Percentiles rank a stretch among this genome's conserved stretches.
Evolutionary conservation across 192 early-diverging fungal genomes (phyloP).

Genomic region (Cladochytrium replicatum): DNA sequence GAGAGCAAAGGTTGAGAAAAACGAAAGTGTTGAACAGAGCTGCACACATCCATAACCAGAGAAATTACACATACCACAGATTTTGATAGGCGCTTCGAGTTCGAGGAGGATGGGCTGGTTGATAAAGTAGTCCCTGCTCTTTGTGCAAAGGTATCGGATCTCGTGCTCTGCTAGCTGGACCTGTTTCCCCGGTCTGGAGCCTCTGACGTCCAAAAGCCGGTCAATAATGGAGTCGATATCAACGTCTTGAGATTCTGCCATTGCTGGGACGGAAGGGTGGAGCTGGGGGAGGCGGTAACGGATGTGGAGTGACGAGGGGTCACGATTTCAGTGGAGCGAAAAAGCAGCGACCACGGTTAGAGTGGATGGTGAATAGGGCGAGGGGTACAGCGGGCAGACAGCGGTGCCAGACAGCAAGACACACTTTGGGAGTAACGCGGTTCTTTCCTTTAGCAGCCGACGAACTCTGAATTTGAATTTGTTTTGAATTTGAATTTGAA

Average conservation of each 20-base stretch:
- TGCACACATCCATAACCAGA: neutral
- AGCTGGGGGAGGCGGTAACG: too few species aligned
- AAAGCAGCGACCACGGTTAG: too few species aligned
- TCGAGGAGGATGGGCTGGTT: conserved; percentile 86
- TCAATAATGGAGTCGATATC: conserved; percentile 87
- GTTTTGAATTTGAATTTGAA: too few species aligned
- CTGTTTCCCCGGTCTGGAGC: conserved; percentile 90
- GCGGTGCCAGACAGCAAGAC: too few species aligned
- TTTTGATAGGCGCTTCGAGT: conserved; percentile 90
- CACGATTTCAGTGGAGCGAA: too few species aligned
- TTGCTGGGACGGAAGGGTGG: conserved; percentile 1
- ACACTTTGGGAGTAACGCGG: too few species aligned
- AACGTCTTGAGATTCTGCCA: conserved; percentile 40
- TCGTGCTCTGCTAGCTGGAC: conserved; percentile 91
- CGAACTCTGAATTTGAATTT: too few species aligned
- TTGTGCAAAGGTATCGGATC: conserved; percentile 88
- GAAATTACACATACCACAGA: conserved; percentile 62
- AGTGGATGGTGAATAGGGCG: too few species aligned
- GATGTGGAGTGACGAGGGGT: too few species aligned
- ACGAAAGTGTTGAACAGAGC: neutral
- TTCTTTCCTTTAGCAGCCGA: too few species aligned
- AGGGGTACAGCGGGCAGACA: too few species aligned
- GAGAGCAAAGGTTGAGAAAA: neutral
- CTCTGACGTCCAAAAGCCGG: conserved; percentile 87
- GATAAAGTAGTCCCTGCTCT: conserved; percentile 91